Base-by-base conservation (phyloP, 1,284 basidiomycete species). In the Cutaneotrichosporon mucoides region DNA sequence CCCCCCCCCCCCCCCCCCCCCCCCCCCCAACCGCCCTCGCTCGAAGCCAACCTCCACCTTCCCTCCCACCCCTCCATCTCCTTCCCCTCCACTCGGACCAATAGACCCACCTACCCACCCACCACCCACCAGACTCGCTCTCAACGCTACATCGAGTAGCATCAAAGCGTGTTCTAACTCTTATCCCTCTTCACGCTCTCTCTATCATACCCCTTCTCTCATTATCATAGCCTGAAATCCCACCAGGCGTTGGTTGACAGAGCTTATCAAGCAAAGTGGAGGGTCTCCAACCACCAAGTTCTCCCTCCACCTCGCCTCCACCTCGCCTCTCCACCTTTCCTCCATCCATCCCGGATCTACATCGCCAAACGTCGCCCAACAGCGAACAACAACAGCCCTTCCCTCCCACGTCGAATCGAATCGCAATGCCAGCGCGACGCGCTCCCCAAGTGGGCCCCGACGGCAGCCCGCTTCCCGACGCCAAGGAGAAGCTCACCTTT, bases 401-500 rank as follows among this genome's bases (percentile, higher is more conserved):
- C 37, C 41, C 35, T 24, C 42, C 33, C 35, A 6, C 5, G 8
- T 24, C 15, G 15, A 24, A 9, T 43, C 11, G 24, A 15, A 47
- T 8, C 56, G 49, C 40, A 41, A 66, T 66, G 64, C 64, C 64
- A 5, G 58, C 64, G n/a, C 58, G 64, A 24, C 47, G 61, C n/a
- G 47, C 58, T 3, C 43, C 61, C 24, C 53, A 57, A n/a, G 40
- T 59, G 10, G 60, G 59, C 4, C 56, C 58, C 7, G 64, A 66
- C 46, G 62, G 62, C 33, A 57, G 53, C 46, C 62, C 66, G 11
- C 42, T 69, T 37, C 54, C 61, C 16, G 61, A 62, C 57, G 69
- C 68, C 45, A 74, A 74, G 59, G 75, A 75, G 50, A 76, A 76
- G 57, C 73, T 74, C 56, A 70, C 72, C 8, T 76, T 73, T 60